Conservation (phyloP, 306 rosid species). For the Adenanthera pavonina region DNA sequence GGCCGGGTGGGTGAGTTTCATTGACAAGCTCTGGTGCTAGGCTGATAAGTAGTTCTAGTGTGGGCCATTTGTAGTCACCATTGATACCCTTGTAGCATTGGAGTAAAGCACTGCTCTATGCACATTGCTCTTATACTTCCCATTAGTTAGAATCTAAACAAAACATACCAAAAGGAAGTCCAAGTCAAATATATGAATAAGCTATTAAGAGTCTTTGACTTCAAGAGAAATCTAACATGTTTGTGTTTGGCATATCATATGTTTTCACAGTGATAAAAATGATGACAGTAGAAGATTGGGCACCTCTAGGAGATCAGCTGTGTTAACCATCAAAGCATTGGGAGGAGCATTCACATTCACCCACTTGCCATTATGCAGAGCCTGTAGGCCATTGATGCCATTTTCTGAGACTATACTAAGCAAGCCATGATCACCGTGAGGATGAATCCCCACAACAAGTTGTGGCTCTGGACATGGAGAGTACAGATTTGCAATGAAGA, state of each 20-base stretch:
- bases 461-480: constrained; percentile 44
- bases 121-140: constrained; percentile 17
- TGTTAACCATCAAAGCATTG: constrained; percentile 31
- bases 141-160: neutral
- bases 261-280: neutral
- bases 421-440: constrained; percentile 32
- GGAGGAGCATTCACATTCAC: neutral
- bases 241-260: too few species aligned
- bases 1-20: neutral
- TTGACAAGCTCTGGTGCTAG: neutral
- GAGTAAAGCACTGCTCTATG: neutral
- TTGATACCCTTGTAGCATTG: constrained; percentile 3
- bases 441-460: constrained; percentile 35
- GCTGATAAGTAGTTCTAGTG: neutral
- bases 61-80: neutral
- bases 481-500: constrained; percentile 24
- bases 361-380: constrained; percentile 22
- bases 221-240: too few species aligned
- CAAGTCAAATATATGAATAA: too few species aligned
- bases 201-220: too few species aligned
- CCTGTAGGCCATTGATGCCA: constrained; percentile 39
- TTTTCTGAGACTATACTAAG: constrained; percentile 32
- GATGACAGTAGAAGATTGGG: neutral
- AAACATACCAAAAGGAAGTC: neutral
- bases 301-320: constrained; percentile 38